Evolutionary conservation across 2,329 filamentous ascomycete genomes (phyloP).

Genomic region (Paracamarosporium sp.): DNA sequence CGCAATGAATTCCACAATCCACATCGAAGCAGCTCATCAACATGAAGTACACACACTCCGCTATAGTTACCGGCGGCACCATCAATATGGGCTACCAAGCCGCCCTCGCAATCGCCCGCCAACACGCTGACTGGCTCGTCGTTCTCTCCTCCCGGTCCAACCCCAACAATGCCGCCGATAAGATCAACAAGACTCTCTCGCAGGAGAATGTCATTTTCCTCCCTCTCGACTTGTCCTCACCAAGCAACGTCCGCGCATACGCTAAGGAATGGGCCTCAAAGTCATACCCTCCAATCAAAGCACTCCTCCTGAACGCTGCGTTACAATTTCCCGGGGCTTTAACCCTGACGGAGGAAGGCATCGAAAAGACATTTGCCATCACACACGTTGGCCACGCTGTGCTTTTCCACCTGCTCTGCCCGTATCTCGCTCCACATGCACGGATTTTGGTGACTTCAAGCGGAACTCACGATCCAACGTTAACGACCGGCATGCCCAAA

Average conservation of each 20-base stretch:
- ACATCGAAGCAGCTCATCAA: background rate
- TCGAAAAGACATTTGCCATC: constrained; percentile 59
- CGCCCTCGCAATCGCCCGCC: constrained; percentile 23
- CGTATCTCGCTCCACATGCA: constrained; percentile 47
- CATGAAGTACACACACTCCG: constrained; percentile 14
- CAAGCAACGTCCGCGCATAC: constrained; percentile 52
- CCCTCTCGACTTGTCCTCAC: constrained; percentile 53
- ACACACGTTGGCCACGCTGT: constrained; percentile 60
- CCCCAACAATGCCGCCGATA: constrained; percentile 46
- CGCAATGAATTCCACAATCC: background rate
- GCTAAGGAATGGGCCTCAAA: constrained; percentile 43
- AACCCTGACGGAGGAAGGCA: constrained; percentile 47
- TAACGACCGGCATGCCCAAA: constrained; percentile 48
- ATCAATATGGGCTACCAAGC: constrained; percentile 29
- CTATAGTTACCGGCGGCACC: constrained; percentile 35
- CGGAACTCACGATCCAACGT: constrained; percentile 54
- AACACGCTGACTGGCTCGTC: constrained; percentile 22
- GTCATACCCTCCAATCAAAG: constrained; percentile 51
- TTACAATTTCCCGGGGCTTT: constrained; percentile 52
- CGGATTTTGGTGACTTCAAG: constrained; percentile 56
- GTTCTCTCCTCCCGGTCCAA: constrained; percentile 46
- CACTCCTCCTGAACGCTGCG: constrained; percentile 58
- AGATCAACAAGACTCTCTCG: constrained; percentile 51
- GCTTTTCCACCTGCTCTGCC: constrained; percentile 56
- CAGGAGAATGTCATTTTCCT: constrained; percentile 53